phyloP scores from a whole-genome alignment of 2,329 filamentous ascomycete species.

The Trichoderma semiorbis region DNA sequence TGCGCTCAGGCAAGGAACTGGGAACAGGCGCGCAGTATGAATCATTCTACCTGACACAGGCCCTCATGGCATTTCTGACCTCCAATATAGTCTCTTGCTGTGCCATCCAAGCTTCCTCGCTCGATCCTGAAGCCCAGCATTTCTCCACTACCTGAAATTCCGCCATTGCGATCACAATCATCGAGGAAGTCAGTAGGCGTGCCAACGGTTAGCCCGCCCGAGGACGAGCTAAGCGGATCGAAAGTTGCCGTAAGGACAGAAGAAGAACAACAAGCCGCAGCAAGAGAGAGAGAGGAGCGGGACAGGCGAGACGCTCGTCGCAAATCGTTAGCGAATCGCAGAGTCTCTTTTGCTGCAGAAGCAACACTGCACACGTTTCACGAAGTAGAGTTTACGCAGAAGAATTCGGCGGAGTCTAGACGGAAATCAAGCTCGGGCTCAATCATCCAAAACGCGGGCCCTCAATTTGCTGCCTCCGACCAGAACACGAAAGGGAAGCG shows the following conservation, averaged over 20 bases:
- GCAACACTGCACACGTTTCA: constrained; percentile 97
- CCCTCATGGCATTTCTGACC: constrained; percentile 20
- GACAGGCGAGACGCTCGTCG: constrained; percentile 82
- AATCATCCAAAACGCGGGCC: constrained; percentile 51
- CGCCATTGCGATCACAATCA: constrained; percentile 52
- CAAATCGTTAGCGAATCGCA: constrained; percentile 87
- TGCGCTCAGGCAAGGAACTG: constrained; percentile 69
- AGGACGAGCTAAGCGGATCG: constrained; percentile 37
- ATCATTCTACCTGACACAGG: constrained; percentile 4
- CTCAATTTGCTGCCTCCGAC: constrained; percentile 58
- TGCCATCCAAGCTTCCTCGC: constrained; percentile 49
- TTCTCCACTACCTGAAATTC: constrained; percentile 62
- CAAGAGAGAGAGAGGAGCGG: constrained; percentile 65
- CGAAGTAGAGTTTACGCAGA: constrained; percentile 81
- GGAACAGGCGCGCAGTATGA: constrained; percentile 75
- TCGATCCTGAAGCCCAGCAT: constrained; percentile 83
- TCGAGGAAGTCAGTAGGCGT: constrained; percentile 20
- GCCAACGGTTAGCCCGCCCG: constrained; percentile 18
- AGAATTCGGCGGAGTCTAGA: constrained; percentile 67
- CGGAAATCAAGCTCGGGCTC: constrained; percentile 65
- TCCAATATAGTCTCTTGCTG: constrained; percentile 51
- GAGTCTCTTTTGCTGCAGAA: constrained; percentile 95
- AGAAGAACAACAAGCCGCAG: constrained; percentile 67
- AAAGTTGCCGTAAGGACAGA: constrained; percentile 66
- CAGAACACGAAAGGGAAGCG: constrained; percentile 60